phyloP scores from a whole-genome alignment of 202 grass and related monocot species.

The Panicum hallii region DNA sequence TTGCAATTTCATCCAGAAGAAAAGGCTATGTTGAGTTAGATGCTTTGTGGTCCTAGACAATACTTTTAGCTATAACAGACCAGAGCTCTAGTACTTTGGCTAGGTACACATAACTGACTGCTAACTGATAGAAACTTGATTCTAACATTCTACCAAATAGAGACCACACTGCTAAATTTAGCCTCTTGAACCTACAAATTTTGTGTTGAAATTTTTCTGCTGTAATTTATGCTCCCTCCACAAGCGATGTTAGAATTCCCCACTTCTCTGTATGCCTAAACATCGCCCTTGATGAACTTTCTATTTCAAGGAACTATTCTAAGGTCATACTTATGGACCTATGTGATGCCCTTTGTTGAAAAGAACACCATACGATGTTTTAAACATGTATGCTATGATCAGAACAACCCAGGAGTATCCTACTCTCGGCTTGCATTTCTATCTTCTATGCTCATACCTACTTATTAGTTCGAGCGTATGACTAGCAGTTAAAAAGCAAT shows the following conservation, averaged over 20 bases:
- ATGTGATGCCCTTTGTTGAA: not conserved
- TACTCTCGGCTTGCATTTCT: not conserved
- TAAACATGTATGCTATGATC: not conserved
- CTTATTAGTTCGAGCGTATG: not conserved
- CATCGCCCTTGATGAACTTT: not conserved
- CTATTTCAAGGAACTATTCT: not conserved
- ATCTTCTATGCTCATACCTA: not conserved
- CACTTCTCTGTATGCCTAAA: not conserved
- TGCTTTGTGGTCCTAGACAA: not conserved
- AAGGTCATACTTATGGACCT: not conserved
- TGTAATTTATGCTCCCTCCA: not conserved
- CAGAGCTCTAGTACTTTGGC: not conserved
- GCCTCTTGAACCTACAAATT: not conserved
- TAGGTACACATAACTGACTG: not conserved
- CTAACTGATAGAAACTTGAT: not conserved
- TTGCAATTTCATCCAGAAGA: not conserved
- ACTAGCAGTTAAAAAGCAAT: not conserved
- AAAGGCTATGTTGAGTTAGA: not conserved
- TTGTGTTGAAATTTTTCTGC: not conserved
- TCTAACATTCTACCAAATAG: not conserved
- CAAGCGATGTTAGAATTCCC: not conserved
- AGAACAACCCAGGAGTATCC: not conserved
- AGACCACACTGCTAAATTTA: not conserved
- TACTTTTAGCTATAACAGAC: not conserved
- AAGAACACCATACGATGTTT: not conserved